Conservation (phyloP, 768 basidiomycete species). For the Amanita subjunquillea region DNA sequence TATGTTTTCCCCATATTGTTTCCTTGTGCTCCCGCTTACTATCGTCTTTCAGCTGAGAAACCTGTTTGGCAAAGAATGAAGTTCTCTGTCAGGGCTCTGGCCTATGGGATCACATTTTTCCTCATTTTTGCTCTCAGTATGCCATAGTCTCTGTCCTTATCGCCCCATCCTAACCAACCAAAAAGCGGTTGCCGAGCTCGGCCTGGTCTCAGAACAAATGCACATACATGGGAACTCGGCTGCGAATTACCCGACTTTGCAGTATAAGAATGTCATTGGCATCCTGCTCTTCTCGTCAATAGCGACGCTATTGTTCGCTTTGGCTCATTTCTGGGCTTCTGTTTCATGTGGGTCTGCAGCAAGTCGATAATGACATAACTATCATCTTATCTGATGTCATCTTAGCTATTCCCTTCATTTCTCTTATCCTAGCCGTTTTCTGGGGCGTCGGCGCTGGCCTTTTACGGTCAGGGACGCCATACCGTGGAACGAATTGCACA, state of each 20-base stretch:
- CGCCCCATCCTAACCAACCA: neutral
- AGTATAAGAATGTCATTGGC: constrained; percentile 20
- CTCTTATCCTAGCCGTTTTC: constrained; percentile 20
- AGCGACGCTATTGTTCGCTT: constrained; percentile 14
- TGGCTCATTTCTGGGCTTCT: constrained; percentile 16
- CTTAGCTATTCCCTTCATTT: constrained; percentile 17
- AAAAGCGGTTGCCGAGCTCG: constrained; percentile 17
- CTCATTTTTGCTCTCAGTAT: constrained; percentile 18
- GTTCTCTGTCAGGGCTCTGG: neutral
- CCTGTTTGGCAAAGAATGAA: neutral
- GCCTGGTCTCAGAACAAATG: constrained; percentile 20
- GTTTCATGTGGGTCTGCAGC: constrained; percentile 15
- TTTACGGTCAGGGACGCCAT: constrained; percentile 17
- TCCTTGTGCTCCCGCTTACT: neutral
- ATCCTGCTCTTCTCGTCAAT: constrained; percentile 18
- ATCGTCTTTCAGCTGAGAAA: neutral
- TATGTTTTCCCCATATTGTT: neutral
- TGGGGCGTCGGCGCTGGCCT: constrained; percentile 23
- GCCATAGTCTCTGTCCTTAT: constrained; percentile 6
- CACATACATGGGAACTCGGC: constrained; percentile 18
- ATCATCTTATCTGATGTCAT: neutral
- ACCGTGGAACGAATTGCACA: constrained; percentile 15
- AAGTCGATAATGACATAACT: neutral
- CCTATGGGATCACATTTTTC: constrained; percentile 14
- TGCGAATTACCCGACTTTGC: constrained; percentile 16